Evolutionary conservation across 768 basidiomycete genomes (phyloP).

Genomic region (Lactifluus hygrophoroides): DNA sequence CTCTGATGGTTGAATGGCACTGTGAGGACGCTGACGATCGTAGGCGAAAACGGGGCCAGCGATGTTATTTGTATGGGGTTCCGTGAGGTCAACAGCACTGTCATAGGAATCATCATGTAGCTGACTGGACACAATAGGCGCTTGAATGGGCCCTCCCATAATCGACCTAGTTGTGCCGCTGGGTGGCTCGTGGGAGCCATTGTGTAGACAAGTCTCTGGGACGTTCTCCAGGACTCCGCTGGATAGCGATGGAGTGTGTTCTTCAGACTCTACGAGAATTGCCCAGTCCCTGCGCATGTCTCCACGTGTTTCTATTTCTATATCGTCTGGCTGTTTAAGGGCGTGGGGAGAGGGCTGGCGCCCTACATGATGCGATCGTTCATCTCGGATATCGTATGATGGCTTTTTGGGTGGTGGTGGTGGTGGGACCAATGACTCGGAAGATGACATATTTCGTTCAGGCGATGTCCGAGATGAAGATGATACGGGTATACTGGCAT

Average conservation of each 20-base stretch:
- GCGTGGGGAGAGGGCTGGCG: neutral
- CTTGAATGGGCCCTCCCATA: neutral
- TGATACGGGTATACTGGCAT: neutral
- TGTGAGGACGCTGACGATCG: neutral
- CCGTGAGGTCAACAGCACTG: neutral
- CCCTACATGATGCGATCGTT: neutral
- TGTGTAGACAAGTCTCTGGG: neutral
- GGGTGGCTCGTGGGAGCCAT: neutral
- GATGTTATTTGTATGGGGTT: neutral
- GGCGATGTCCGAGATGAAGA: neutral
- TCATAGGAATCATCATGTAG: neutral
- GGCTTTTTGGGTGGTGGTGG: slow-evolving; percentile 8
- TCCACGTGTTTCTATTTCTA: slow-evolving; percentile 5
- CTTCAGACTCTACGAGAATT: neutral
- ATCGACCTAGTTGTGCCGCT: neutral
- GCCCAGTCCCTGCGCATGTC: slow-evolving; percentile 3
- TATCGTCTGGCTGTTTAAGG: neutral
- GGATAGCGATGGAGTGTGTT: neutral
- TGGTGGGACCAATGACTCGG: neutral
- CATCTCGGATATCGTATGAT: neutral
- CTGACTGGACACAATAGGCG: neutral
- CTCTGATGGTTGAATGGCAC: neutral
- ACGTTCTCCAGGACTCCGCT: neutral
- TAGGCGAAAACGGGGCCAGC: neutral
- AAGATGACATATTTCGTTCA: neutral